Percentiles rank a stretch among this genome's conserved stretches.
phyloP scores from a whole-genome alignment of 306 rosid genomes.

The Quillaja saponaria region DNA sequence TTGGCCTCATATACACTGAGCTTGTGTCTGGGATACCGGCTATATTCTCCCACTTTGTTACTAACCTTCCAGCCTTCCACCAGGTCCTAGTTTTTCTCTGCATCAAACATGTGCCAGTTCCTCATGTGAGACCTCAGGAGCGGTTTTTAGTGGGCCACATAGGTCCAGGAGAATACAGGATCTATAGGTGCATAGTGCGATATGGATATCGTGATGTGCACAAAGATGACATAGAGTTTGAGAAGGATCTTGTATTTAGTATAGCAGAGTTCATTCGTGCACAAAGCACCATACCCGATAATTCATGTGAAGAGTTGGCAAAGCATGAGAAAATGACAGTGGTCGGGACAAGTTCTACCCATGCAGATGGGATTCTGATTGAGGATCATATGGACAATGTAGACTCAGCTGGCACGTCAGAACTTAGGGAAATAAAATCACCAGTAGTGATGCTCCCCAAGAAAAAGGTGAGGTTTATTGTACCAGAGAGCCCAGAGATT shows the following conservation, averaged over 20 bases:
- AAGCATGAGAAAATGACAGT: constrained; percentile 61
- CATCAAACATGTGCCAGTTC: constrained; percentile 84
- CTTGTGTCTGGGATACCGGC: constrained; percentile 90
- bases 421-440: constrained; percentile 59
- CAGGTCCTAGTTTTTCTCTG: constrained; percentile 91
- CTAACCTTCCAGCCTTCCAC: constrained; percentile 96
- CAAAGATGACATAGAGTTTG: constrained; percentile 78
- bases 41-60: constrained; percentile 86
- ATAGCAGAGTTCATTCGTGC: constrained; percentile 82
- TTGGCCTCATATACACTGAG: constrained; percentile 80
- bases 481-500: constrained; percentile 79
- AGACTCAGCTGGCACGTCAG: constrained; percentile 38
- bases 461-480: constrained; percentile 74
- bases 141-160: constrained; percentile 81
- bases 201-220: constrained; percentile 87
- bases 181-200: constrained; percentile 82
- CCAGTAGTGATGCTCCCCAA: constrained; percentile 42
- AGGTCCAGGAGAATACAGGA: constrained; percentile 67
- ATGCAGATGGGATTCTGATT: constrained; percentile 45
- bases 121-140: constrained; percentile 73
- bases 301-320: constrained; percentile 32
- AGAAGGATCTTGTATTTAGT: constrained; percentile 80
- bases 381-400: constrained; percentile 26
- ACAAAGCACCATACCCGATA: constrained; percentile 21
- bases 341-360: constrained; percentile 62